Conservation (phyloP, 352 stramenopile genomes). For the Phytophthora pini region DNA sequence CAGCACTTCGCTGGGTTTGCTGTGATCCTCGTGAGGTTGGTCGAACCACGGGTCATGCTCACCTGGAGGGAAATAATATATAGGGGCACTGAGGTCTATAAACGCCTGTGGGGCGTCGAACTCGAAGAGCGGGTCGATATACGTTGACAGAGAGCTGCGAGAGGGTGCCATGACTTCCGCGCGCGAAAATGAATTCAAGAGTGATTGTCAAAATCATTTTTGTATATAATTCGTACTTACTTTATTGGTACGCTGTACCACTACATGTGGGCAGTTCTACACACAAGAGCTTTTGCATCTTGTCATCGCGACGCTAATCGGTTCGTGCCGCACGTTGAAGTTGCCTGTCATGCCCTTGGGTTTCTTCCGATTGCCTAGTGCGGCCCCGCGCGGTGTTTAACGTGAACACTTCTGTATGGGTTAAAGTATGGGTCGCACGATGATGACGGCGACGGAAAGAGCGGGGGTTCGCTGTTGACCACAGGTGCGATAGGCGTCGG, state of each 20-base stretch:
- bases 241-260: too few species aligned
- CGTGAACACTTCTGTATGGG: constrained; percentile 1
- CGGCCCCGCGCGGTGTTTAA: constrained; percentile 10
- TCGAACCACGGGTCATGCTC: constrained; percentile 78
- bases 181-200: constrained; percentile 1
- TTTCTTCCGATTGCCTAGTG: constrained; percentile 23
- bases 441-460: constrained; percentile 20
- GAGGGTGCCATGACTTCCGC: constrained; percentile 17
- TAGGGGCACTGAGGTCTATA: constrained; percentile 53
- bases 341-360: constrained; percentile 9
- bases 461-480: constrained; percentile 1
- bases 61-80: constrained; percentile 9
- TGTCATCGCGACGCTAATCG: too few species aligned
- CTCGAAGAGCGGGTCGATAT: constrained; percentile 72
- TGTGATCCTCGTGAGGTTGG: constrained; percentile 57
- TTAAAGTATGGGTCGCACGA: neutral
- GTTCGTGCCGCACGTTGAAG: constrained; percentile 13
- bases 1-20: constrained; percentile 61
- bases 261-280: too few species aligned
- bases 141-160: constrained; percentile 8
- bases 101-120: constrained; percentile 75
- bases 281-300: too few species aligned
- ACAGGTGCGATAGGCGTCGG: neutral
- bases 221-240: neutral
- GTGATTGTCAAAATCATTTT: neutral